Conservation (phyloP, 169 alveolate species). For the Condylostoma magnum region DNA sequence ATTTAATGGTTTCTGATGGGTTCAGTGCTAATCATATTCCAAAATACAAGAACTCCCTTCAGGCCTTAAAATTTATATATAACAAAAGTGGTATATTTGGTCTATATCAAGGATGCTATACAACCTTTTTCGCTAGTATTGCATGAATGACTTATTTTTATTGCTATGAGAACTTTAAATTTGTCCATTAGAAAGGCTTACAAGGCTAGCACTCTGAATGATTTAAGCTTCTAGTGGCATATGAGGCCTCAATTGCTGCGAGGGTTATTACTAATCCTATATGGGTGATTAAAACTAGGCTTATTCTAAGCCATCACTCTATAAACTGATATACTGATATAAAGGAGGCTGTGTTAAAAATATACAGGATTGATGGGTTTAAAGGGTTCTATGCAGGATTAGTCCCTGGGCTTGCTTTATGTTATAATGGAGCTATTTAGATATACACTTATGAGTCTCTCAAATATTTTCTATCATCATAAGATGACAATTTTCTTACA, state of each 20-base stretch:
- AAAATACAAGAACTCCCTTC: conserved; percentile 1
- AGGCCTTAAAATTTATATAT: background rate
- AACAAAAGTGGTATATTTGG: background rate
- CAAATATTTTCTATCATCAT: background rate
- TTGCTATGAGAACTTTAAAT: background rate
- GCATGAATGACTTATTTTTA: conserved; percentile 25
- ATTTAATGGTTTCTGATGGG: conserved; percentile 6
- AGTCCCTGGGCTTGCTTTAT: background rate
- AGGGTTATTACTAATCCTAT: conserved; percentile 15
- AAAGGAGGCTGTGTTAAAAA: background rate
- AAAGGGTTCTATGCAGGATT: conserved; percentile 22
- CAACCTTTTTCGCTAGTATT: background rate
- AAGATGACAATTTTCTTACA: background rate
- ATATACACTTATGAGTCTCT: conserved; percentile 13
- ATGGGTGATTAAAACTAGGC: conserved; percentile 17
- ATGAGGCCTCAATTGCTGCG: background rate
- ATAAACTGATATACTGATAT: conserved; percentile 12
- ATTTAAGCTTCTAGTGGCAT: conserved; percentile 9
- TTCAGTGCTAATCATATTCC: background rate
- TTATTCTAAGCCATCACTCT: background rate
- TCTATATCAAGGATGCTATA: conserved; percentile 23
- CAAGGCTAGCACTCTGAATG: background rate
- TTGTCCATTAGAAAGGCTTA: background rate
- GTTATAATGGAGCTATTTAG: conserved; percentile 8
- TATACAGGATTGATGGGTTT: conserved; percentile 23